These are phyloP conservation scores for Cladophialophora bantiana DNA, from an alignment of 2,329 filamentous ascomycete genomes.

Conservation along the genomic window DNA sequence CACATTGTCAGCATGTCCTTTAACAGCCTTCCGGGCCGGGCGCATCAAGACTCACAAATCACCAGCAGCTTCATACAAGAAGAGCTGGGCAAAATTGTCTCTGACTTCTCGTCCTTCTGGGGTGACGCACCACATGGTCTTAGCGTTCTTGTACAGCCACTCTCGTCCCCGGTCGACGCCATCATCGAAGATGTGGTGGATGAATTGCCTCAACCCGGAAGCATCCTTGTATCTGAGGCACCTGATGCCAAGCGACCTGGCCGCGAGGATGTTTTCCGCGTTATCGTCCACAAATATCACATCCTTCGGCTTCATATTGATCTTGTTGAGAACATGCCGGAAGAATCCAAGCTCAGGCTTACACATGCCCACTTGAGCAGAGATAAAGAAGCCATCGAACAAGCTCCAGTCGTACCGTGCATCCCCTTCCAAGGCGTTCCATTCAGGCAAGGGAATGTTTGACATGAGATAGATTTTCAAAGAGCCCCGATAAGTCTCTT, in stretches of 20 bases:
- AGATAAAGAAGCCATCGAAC: slow-evolving; percentile 22
- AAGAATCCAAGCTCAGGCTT: slow-evolving; percentile 23
- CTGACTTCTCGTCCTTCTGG: slow-evolving; percentile 20
- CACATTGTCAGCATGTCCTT: not conserved
- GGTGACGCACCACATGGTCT: slow-evolving; percentile 20
- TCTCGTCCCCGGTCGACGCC: slow-evolving; percentile 7
- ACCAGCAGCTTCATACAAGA: slow-evolving; percentile 20
- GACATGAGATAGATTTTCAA: slow-evolving; percentile 21
- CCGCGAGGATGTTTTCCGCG: slow-evolving; percentile 19
- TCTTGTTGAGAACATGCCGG: slow-evolving; percentile 12
- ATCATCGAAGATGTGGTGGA: slow-evolving; percentile 17
- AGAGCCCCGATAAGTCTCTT: slow-evolving; percentile 10
- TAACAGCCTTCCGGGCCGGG: not conserved
- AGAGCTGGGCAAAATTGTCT: slow-evolving; percentile 25
- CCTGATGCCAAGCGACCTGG: slow-evolving; percentile 19
- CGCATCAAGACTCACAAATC: slow-evolving; percentile 10
- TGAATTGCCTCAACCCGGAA: slow-evolving; percentile 7
- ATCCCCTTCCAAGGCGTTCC: slow-evolving; percentile 16
- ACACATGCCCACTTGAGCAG: slow-evolving; percentile 15
- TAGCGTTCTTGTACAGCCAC: slow-evolving; percentile 17
- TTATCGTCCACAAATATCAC: slow-evolving; percentile 20
- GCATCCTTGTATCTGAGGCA: slow-evolving; percentile 14
- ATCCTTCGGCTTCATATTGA: slow-evolving; percentile 9
- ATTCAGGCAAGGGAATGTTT: slow-evolving; percentile 20
- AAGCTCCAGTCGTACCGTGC: slow-evolving; percentile 15